phyloP scores from a whole-genome alignment of 2,329 filamentous ascomycete genomes.

The Cordyceps cicadae region DNA sequence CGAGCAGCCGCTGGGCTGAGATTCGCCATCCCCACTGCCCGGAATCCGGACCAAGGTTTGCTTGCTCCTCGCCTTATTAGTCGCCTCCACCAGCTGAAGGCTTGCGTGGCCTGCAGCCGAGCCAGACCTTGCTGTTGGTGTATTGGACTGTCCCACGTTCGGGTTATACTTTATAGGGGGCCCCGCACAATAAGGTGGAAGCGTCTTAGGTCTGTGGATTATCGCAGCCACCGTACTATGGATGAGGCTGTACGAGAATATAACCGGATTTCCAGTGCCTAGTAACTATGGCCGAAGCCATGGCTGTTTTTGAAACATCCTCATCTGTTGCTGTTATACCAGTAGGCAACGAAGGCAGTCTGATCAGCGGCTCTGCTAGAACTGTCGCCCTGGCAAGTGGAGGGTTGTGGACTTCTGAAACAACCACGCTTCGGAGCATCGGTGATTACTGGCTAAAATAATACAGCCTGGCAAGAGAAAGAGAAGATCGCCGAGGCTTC shows the following conservation, averaged over 20 bases:
- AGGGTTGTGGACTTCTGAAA: neutral
- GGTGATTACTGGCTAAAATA: too few species aligned
- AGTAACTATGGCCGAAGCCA: neutral
- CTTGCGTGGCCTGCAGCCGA: conserved; percentile 6
- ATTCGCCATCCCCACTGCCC: neutral
- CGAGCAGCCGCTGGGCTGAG: conserved; percentile 3
- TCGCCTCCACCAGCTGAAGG: conserved; percentile 3
- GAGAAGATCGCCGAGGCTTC: too few species aligned
- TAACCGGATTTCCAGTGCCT: neutral
- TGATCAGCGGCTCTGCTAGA: neutral
- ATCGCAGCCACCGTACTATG: neutral
- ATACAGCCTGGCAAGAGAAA: too few species aligned
- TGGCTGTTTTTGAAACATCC: conserved; percentile 4
- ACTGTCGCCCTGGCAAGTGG: neutral
- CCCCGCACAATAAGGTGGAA: neutral
- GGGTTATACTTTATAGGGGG: neutral
- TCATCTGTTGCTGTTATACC: neutral
- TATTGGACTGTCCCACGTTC: neutral
- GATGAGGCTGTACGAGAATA: neutral
- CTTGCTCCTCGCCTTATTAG: neutral
- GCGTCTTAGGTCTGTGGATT: neutral
- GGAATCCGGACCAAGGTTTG: conserved; percentile 8
- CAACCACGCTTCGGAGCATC: neutral
- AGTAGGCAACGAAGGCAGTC: neutral
- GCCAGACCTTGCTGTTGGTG: neutral